Conservation (phyloP, 495 filamentous ascomycete species). For the Talaromyces stipitatus region DNA sequence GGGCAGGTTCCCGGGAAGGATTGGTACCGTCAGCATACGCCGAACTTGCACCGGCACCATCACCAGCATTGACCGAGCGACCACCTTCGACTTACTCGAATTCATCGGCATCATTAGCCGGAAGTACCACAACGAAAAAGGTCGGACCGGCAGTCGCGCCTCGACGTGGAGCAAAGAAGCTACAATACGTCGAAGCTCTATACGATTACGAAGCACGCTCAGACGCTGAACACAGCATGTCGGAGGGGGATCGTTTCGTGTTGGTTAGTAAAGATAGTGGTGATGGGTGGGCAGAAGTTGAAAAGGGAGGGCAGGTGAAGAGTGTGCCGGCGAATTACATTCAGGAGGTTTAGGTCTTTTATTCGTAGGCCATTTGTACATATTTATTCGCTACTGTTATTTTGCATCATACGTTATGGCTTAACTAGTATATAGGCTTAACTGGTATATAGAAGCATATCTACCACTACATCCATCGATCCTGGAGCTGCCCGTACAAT, state of each 20-base stretch:
- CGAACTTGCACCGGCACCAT: constrained; percentile 43
- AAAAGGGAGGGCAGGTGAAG: constrained; percentile 80
- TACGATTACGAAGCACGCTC: constrained; percentile 86
- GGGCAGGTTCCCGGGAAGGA: constrained; percentile 58
- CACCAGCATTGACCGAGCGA: constrained; percentile 39
- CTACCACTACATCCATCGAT: not conserved
- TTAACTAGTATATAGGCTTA: not conserved
- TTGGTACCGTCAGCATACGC: constrained; percentile 83
- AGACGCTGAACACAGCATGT: constrained; percentile 83
- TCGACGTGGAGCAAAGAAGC: constrained; percentile 83
- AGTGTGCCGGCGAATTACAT: constrained; percentile 94
- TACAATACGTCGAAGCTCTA: constrained; percentile 88
- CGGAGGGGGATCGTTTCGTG: constrained; percentile 86
- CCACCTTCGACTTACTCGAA: constrained; percentile 68
- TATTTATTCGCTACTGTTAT: not conserved
- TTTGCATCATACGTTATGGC: not conserved
- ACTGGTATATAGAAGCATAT: not conserved
- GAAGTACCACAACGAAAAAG: constrained; percentile 57
- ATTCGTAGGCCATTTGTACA: constrained; percentile 4
- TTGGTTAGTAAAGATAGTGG: constrained; percentile 75
- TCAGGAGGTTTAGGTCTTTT: constrained; percentile 50
- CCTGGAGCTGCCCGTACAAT: not conserved
- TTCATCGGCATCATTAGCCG: constrained; percentile 64
- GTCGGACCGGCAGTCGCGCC: constrained; percentile 92
- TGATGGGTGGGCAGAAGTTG: constrained; percentile 96